Conservation (phyloP, 805 yeast genomes). For the Clavispora asparagi region DNA sequence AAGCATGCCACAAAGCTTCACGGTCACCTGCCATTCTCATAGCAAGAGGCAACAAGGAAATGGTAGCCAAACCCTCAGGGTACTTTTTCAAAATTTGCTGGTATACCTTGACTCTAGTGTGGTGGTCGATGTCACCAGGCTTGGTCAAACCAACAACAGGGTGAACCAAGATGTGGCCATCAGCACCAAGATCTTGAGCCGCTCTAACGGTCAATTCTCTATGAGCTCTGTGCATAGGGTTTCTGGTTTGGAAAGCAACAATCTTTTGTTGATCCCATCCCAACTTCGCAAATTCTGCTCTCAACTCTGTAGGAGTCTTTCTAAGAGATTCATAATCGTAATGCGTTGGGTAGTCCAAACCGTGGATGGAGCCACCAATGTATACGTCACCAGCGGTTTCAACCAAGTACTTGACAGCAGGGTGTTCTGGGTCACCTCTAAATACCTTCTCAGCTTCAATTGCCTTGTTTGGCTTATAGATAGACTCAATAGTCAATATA, state of each 20-base stretch:
- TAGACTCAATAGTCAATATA: conserved; percentile 70
- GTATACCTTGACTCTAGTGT: conserved; percentile 93
- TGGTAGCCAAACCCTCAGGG: conserved; percentile 89
- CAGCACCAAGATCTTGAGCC: conserved; percentile 86
- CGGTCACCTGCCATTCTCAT: conserved; percentile 99
- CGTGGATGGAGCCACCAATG: conserved; percentile 85
- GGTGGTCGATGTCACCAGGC: conserved; percentile 97
- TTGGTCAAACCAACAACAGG: conserved; percentile 97
- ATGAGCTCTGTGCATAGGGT: conserved; percentile 99
- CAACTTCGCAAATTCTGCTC: conserved; percentile 73
- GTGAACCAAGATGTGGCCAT: conserved; percentile 72
- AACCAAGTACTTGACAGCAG: conserved; percentile 72
- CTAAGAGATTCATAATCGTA: conserved; percentile 86
- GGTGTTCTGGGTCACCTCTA: conserved; percentile 97
- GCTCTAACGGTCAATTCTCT: conserved; percentile 95
- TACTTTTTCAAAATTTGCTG: conserved; percentile 87
- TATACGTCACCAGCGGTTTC: conserved; percentile 77
- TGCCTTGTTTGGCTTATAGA: conserved; percentile 75
- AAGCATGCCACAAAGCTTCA: conserved; percentile 98
- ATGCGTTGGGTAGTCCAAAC: conserved; percentile 78
- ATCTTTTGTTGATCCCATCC: conserved; percentile 73
- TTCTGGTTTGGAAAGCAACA: conserved; percentile 97
- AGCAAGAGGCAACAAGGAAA: conserved; percentile 86
- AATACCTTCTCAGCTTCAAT: conserved; percentile 81
- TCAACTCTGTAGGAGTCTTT: conserved; percentile 85